Percentiles rank a stretch among this genome's conserved stretches.
phyloP scores from a whole-genome alignment of 2,329 filamentous ascomycete genomes.

The Nannizzia gypsea region DNA sequence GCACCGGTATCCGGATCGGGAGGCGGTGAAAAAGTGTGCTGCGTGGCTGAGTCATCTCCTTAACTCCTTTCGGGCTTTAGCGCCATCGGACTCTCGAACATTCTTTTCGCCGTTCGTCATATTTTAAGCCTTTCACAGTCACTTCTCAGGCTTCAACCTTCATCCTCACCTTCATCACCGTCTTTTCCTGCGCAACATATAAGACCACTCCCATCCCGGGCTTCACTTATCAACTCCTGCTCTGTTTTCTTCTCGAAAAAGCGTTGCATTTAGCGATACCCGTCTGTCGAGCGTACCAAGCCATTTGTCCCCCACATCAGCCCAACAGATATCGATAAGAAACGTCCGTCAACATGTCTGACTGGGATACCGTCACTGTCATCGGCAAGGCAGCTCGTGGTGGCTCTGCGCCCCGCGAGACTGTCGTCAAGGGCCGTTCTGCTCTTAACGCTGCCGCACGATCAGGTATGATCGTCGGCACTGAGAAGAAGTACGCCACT shows the following conservation, averaged over 20 bases:
- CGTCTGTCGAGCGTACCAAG: neutral
- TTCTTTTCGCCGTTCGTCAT: neutral
- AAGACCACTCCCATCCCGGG: neutral
- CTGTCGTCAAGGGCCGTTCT: slow-evolving; percentile 71
- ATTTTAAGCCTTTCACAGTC: slow-evolving; percentile 2
- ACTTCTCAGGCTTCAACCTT: neutral
- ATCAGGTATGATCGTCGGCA: slow-evolving; percentile 60
- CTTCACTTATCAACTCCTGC: neutral
- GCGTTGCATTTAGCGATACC: neutral
- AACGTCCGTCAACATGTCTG: slow-evolving; percentile 44
- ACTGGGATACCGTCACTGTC: slow-evolving; percentile 84
- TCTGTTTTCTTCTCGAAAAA: neutral
- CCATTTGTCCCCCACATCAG: neutral
- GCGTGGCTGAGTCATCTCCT: neutral
- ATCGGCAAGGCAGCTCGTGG: slow-evolving; percentile 77
- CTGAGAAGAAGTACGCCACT: slow-evolving; percentile 81
- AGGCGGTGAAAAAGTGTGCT: neutral
- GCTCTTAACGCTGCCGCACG: slow-evolving; percentile 84
- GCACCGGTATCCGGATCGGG: neutral
- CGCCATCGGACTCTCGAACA: slow-evolving; percentile 1
- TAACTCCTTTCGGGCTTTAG: neutral
- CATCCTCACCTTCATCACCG: neutral
- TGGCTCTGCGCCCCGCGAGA: slow-evolving; percentile 60
- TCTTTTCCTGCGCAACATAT: neutral
- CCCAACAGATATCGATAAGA: neutral